Conservation (phyloP, 805 yeast genomes). For the Candida schatavii region DNA sequence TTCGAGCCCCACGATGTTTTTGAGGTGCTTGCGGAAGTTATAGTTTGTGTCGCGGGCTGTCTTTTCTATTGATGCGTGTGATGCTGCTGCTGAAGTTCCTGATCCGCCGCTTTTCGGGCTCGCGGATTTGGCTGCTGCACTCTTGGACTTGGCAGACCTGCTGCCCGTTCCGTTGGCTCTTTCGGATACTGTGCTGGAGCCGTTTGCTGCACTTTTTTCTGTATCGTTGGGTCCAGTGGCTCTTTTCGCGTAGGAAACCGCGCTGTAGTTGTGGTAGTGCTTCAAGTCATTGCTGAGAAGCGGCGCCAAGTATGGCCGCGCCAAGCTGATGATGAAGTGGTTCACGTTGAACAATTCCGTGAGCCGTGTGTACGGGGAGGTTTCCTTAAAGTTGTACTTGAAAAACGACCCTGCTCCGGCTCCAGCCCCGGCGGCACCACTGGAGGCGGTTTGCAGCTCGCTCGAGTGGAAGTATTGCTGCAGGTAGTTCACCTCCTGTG, state of each 20-base stretch:
- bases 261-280: constrained; percentile 49
- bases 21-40: constrained; percentile 32
- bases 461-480: constrained; percentile 38
- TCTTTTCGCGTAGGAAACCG: constrained; percentile 6
- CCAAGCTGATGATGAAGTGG: constrained; percentile 85
- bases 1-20: constrained; percentile 68
- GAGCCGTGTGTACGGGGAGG: constrained; percentile 75
- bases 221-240: constrained; percentile 1
- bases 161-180: neutral
- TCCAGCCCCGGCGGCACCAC: constrained; percentile 6
- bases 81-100: neutral
- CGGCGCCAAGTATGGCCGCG: constrained; percentile 93
- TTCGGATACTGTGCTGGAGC: neutral
- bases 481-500: constrained; percentile 44
- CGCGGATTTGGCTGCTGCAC: neutral
- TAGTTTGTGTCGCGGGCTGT: constrained; percentile 32
- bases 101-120: neutral
- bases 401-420: neutral
- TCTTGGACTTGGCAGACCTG: neutral
- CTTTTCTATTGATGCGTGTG: constrained; percentile 15
- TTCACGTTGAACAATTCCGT: constrained; percentile 94
- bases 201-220: neutral
- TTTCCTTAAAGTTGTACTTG: constrained; percentile 24
- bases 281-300: constrained; percentile 77
- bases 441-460: constrained; percentile 8